A percentile compares a stretch with the other conserved stretches of the same genome.
phyloP scores from a whole-genome alignment of 306 rosid species.

The Cucurbita pepo region DNA sequence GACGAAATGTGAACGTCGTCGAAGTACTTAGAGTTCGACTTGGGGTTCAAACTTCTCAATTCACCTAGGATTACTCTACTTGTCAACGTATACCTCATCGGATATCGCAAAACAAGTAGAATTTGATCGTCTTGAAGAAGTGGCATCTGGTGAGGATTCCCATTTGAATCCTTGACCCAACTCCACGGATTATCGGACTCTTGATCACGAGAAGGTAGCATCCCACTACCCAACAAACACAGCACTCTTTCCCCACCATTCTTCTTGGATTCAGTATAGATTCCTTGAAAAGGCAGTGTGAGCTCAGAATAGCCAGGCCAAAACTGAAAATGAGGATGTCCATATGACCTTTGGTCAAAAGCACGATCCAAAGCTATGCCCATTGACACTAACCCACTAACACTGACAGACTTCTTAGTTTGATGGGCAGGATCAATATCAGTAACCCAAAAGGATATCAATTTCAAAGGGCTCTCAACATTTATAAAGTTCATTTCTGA shows the following conservation, averaged over 20 bases:
- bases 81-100: conserved; percentile 44
- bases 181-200: conserved; percentile 48
- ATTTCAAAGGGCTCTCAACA: conserved; percentile 21
- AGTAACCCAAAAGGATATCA: conserved; percentile 55
- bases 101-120: conserved; percentile 56
- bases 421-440: conserved; percentile 49
- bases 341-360: conserved; percentile 18
- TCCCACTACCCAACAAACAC: conserved; percentile 71
- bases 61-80: conserved; percentile 55
- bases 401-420: conserved; percentile 35
- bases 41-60: conserved; percentile 57
- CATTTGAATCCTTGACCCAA: conserved; percentile 44
- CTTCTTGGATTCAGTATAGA: conserved; percentile 65
- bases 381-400: conserved; percentile 42
- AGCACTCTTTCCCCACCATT: conserved; percentile 74
- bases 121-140: conserved; percentile 68
- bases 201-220: conserved; percentile 65
- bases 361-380: conserved; percentile 39
- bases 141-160: conserved; percentile 20
- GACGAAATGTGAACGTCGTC: conserved; percentile 52
- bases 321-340: conserved; percentile 31
- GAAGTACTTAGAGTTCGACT: conserved; percentile 55
- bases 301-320: conserved; percentile 57
- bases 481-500: background rate
- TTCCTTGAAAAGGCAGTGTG: conserved; percentile 50